Conservation (phyloP, 2,329 filamentous ascomycete species). For the Pyricularia pennisetigena region DNA sequence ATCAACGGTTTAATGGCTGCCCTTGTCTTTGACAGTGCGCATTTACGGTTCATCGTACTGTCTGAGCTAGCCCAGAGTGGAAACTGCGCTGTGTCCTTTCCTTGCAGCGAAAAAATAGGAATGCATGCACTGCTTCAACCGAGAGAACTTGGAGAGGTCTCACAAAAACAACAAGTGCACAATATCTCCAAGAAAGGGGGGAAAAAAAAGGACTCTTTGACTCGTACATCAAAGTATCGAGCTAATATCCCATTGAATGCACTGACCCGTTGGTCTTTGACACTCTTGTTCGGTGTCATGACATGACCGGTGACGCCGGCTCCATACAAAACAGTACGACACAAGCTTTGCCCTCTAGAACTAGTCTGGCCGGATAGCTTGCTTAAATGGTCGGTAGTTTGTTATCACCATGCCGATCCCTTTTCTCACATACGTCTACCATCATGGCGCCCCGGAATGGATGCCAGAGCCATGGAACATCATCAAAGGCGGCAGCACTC, state of each 20-base stretch:
- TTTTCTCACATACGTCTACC: conserved; percentile 34
- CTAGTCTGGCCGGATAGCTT: background rate
- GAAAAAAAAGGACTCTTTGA: background rate
- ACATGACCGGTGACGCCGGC: background rate
- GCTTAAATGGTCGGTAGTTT: background rate
- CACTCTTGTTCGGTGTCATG: background rate
- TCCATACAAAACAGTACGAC: background rate
- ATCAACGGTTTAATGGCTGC: background rate
- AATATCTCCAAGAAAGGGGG: background rate
- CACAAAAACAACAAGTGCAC: background rate
- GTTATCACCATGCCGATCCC: conserved; percentile 40
- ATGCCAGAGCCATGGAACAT: conserved; percentile 33
- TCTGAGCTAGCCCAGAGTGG: background rate
- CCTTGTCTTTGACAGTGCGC: background rate
- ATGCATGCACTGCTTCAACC: background rate
- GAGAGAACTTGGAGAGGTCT: background rate
- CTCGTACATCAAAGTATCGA: background rate
- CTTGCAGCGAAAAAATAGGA: background rate
- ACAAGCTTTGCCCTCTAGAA: background rate
- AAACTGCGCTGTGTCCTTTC: background rate
- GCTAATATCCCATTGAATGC: background rate
- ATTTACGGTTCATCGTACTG: background rate
- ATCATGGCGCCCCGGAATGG: conserved; percentile 39
- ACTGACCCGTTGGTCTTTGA: background rate
- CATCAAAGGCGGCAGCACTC: conserved; percentile 24